phyloP scores from a whole-genome alignment of 1,284 basidiomycete species.

The Ceratorhiza oryzae-sativae region DNA sequence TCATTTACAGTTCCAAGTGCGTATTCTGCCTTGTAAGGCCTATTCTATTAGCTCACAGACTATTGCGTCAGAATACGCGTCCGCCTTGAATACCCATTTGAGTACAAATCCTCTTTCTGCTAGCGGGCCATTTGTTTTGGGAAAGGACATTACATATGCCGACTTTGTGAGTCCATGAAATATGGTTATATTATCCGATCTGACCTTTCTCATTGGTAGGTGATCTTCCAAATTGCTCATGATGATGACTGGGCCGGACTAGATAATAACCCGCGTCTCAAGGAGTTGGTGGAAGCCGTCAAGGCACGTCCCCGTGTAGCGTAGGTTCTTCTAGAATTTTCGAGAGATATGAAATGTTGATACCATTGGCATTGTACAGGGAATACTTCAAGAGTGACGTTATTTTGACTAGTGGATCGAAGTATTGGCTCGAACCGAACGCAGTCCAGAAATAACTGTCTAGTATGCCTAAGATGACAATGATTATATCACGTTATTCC shows the following conservation, averaged over 20 bases:
- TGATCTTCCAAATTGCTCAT: conserved; percentile 37
- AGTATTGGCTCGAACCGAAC: background rate
- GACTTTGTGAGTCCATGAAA: conserved; percentile 17
- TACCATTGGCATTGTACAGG: background rate
- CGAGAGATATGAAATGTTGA: background rate
- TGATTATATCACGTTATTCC: background rate
- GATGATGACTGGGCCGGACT: conserved; percentile 32
- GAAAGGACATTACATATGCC: conserved; percentile 32
- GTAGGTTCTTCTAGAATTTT: background rate
- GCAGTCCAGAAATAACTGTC: background rate
- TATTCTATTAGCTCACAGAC: background rate
- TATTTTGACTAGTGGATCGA: conserved; percentile 7
- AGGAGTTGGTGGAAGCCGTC: conserved; percentile 33
- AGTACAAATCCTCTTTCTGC: conserved; percentile 35
- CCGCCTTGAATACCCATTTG: conserved; percentile 32
- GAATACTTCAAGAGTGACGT: conserved; percentile 37
- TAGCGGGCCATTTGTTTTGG: conserved; percentile 25
- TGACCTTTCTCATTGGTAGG: background rate
- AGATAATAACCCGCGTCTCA: conserved; percentile 28
- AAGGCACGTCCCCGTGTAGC: conserved; percentile 35
- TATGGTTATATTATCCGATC: background rate
- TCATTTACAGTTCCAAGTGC: conserved; percentile 22
- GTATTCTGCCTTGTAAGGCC: background rate
- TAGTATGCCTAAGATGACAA: background rate
- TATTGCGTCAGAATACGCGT: conserved; percentile 6